phyloP scores from a whole-genome alignment of 345 rosid genomes.

The Eucalyptus erythrocorys region DNA sequence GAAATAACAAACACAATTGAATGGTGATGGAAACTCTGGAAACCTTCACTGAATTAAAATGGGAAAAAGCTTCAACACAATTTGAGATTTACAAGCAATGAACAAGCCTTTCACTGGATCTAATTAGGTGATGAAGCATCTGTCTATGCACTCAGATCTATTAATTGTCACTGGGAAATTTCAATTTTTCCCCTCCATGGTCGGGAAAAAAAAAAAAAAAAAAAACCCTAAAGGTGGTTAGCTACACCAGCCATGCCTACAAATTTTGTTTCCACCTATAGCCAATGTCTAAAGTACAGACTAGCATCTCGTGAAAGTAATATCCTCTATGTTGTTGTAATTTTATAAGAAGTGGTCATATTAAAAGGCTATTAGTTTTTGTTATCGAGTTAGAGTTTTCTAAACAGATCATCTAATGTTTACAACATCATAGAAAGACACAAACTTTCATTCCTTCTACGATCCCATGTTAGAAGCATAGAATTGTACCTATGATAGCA shows the following conservation, averaged over 20 bases:
- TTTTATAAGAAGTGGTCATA: not conserved
- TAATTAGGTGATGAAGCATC: not conserved
- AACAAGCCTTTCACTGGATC: not conserved
- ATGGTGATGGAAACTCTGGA: not conserved
- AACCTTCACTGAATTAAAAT: not conserved
- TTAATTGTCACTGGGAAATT: not conserved
- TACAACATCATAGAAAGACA: not conserved
- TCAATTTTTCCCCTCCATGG: not conserved
- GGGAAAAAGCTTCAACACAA: not conserved
- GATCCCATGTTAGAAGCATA: not conserved
- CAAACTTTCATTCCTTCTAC: not conserved
- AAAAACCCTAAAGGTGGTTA: not conserved
- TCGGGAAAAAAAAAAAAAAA: not conserved
- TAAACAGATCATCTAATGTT: not conserved
- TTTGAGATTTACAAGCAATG: not conserved
- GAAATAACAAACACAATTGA: not conserved
- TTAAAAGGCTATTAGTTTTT: not conserved
- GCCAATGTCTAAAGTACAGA: not conserved
- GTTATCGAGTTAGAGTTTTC: not conserved
- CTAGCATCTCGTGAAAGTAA: not conserved
- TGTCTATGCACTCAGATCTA: not conserved
- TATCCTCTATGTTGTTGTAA: not conserved
- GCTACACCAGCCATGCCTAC: not conserved
- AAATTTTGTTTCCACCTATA: not conserved
- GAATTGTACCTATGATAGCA: not conserved